phyloP scores from a whole-genome alignment of 164 flowering plant genomes.

The Vitis labrusca region DNA sequence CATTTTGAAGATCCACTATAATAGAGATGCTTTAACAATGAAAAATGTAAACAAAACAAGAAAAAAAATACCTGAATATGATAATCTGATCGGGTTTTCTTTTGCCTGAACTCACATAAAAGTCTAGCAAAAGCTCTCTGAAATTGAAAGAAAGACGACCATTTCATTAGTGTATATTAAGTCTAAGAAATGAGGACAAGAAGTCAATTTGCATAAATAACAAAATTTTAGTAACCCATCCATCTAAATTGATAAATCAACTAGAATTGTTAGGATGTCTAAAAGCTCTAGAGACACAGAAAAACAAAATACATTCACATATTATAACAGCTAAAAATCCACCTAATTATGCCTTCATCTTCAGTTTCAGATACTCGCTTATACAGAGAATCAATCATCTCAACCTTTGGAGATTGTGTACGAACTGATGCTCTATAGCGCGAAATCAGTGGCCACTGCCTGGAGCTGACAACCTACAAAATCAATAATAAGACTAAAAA shows the following conservation, averaged over 20 bases:
- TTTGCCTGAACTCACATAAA: conserved; percentile 65
- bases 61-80: conserved; percentile 63
- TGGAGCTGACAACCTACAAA: conserved; percentile 81
- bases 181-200: too few species aligned
- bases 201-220: too few species aligned
- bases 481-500: neutral
- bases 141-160: neutral
- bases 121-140: conserved; percentile 83
- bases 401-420: conserved; percentile 86
- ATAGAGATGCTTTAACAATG: too few species aligned
- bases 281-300: neutral
- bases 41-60: neutral
- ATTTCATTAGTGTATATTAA: neutral
- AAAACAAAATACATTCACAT: neutral
- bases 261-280: neutral
- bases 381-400: conserved; percentile 71
- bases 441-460: conserved; percentile 86
- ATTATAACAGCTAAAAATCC: neutral
- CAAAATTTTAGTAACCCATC: too few species aligned
- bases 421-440: conserved; percentile 81
- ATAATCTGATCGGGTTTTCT: conserved; percentile 88
- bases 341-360: conserved; percentile 78
- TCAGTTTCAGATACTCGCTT: conserved; percentile 46
- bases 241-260: neutral
- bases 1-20: too few species aligned